A percentile compares a stretch with the other conserved stretches of the same genome.
Evolutionary conservation across 2,329 filamentous ascomycete species (phyloP).

Genomic region (Ophiostoma sp.): DNA sequence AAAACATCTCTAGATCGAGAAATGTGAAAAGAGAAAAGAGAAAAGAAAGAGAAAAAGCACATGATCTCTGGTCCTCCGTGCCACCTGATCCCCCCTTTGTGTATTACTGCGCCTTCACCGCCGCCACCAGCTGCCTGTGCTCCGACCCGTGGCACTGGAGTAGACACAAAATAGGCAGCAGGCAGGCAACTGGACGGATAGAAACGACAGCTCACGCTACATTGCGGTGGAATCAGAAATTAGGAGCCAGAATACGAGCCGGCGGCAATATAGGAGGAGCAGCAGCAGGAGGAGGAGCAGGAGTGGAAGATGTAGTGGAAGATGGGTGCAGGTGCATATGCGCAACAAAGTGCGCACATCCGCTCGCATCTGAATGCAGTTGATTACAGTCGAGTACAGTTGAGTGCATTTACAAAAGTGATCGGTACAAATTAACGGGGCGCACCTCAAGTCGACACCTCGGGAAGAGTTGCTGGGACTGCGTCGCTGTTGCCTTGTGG

Average conservation of each 20-base stretch:
- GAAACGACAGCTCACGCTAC: not conserved
- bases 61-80: not conserved
- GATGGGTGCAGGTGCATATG: not conserved
- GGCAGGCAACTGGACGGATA: not conserved
- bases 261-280: not conserved
- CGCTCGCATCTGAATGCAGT: not conserved
- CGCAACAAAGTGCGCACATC: not conserved
- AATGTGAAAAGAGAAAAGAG: not conserved
- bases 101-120: not conserved
- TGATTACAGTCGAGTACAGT: not conserved
- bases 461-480: constrained; percentile 3
- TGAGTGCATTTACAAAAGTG: not conserved
- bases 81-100: not conserved
- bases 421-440: not conserved
- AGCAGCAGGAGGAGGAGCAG: no score
- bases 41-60: not conserved
- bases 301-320: not conserved
- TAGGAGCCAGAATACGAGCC: not conserved
- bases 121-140: not conserved
- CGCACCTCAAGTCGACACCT: not conserved
- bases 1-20: not conserved
- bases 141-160: not conserved
- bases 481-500: not conserved
- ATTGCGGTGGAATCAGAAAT: not conserved
- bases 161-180: not conserved